Conservation (phyloP, 2,329 filamentous ascomycete species). For the Penicillium vulpinum region DNA sequence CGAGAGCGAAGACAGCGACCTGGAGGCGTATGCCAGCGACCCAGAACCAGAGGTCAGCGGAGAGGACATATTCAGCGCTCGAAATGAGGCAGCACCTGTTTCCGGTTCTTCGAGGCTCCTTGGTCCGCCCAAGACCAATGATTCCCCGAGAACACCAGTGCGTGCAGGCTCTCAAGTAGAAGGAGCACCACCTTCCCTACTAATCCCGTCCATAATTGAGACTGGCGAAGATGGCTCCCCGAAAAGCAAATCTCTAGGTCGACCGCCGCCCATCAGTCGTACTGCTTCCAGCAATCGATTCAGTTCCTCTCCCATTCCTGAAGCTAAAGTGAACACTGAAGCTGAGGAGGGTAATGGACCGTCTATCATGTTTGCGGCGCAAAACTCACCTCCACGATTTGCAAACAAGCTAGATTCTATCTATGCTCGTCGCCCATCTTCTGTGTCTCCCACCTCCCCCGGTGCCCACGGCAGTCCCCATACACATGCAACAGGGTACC, state of each 20-base stretch:
- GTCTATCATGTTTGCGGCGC: conserved; percentile 72
- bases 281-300: conserved; percentile 52
- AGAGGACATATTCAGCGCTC: conserved; percentile 3
- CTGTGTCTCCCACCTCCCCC: conserved; percentile 13
- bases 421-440: conserved; percentile 35
- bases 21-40: conserved; percentile 44
- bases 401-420: conserved; percentile 37
- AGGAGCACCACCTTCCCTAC: conserved; percentile 1
- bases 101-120: conserved; percentile 6
- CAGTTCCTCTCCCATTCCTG: conserved; percentile 70
- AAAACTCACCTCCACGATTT: conserved; percentile 35
- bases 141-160: conserved; percentile 7
- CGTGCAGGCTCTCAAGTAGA: conserved; percentile 4
- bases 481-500: conserved; percentile 47
- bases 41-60: conserved; percentile 33
- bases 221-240: conserved; percentile 26
- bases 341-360: conserved; percentile 60
- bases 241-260: conserved; percentile 18
- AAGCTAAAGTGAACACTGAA: conserved; percentile 65
- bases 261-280: conserved; percentile 30
- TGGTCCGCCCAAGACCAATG: conserved; percentile 11
- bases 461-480: conserved; percentile 23
- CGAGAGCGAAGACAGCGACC: conserved; percentile 45
- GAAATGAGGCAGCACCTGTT: background rate
- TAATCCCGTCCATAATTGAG: conserved; percentile 30